Evolutionary conservation across 164 flowering plant species (phyloP), one percentile per base, ranked within the genome.

Genomic region (Vitis rupestris): DNA sequence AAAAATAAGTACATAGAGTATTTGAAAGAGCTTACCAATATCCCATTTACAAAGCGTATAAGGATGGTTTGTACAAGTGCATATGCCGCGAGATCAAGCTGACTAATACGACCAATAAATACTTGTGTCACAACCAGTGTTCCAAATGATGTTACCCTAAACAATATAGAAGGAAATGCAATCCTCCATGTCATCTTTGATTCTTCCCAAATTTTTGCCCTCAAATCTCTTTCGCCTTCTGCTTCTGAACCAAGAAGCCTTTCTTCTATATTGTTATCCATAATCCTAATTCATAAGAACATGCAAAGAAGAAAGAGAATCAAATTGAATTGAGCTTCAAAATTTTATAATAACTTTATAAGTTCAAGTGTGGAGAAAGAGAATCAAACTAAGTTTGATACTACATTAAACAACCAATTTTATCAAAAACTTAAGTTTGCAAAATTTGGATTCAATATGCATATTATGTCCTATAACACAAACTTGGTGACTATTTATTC

Each of bases 81-180:
- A 31, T 17, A 73, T 2, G 67, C 67, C 1, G 76, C 76, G 12
- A 73, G 76, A 0, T 54, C 16, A 0, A 66, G 4, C 1, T 61
- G 49, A 11, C 71, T 47, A 27, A 68, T 27, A 29, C 68, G 76
- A 1, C 76, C 76, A 11, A 73, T 49, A 16, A 73, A 73, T 16
- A 53, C 60, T 13, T 73, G 76, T 2, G 76, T 63, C 9, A 73
- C 63, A 9, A 73, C 63, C 47, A 67, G 9, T 0, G 31, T 9
- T 10, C 71, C 76, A 49, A 67, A 73, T 1, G 56, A 27, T 14
- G 71, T 53, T 5, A 62, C 67, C 19, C 59, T 48, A 1, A 59
- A 29, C 31, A 72, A 4, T 9, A 59, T 65, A 16, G 64, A n/a
- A 27, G 74, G 74, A 11, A 72, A 59, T n/a, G 74, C 67, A 27